A percentile compares a stretch with the other conserved stretches of the same genome.
Evolutionary conservation across 2,329 filamentous ascomycete species (phyloP).

Genomic region (Fusarium sp.): DNA sequence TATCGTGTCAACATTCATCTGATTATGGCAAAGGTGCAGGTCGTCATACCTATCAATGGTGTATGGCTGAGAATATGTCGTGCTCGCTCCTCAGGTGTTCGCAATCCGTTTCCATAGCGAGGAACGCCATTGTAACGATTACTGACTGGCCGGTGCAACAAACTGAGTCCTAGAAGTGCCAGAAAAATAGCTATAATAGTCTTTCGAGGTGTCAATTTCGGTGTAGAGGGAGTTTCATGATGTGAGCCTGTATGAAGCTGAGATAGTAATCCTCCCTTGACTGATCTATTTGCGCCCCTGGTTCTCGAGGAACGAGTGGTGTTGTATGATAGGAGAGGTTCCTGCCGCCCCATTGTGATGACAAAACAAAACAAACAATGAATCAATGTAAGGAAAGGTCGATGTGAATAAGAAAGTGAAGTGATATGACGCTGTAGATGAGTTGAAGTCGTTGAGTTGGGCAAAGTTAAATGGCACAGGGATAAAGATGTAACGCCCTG

Average conservation of each 20-base stretch:
- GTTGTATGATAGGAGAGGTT: constrained; percentile 38
- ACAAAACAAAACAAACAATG: neutral
- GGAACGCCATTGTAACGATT: constrained; percentile 41
- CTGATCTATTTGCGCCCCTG: constrained; percentile 22
- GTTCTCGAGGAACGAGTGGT: constrained; percentile 28
- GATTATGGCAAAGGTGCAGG: neutral
- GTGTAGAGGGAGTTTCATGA: constrained; percentile 35
- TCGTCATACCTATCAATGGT: constrained; percentile 62
- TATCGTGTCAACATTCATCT: neutral
- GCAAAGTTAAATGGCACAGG: constrained; percentile 15
- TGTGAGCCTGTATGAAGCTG: constrained; percentile 37
- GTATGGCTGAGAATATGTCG: constrained; percentile 58
- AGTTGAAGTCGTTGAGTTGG: constrained; percentile 4
- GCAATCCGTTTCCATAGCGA: constrained; percentile 44
- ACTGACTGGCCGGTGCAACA: constrained; percentile 44
- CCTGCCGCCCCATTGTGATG: constrained; percentile 36
- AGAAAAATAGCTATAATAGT: constrained; percentile 42
- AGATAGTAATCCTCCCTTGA: constrained; percentile 36
- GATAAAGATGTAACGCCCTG: constrained; percentile 21
- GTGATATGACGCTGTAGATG: neutral
- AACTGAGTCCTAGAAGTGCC: constrained; percentile 43
- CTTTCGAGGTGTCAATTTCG: constrained; percentile 43
- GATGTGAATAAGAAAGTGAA: neutral
- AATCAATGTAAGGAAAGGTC: neutral
- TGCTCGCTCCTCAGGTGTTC: constrained; percentile 59